Base-by-base conservation (phyloP, 495 filamentous ascomycete genomes). In the Aspergillus bridgeri region DNA sequence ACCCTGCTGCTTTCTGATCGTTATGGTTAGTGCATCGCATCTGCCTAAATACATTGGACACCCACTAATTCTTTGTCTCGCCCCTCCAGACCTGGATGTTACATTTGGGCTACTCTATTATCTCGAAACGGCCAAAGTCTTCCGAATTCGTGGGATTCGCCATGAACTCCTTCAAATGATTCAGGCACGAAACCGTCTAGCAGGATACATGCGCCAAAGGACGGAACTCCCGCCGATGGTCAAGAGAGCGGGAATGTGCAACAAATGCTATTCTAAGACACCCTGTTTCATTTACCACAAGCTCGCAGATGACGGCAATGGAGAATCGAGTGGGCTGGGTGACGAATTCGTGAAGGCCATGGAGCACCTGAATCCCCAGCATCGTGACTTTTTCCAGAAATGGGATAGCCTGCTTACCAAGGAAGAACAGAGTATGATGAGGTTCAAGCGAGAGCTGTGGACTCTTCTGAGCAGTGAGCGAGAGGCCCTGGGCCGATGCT, bases 211-310 rank as follows among this genome's bases (percentile, higher is more conserved):
- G 27, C 86, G 89, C n/a, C 85, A 92, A 54, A 83, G 89, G 46
- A 82, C 85, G 53, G 81, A 88, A 42, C 81, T 98, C 27, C 94
- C 94, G 21, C 83, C 86, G 3, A 92, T 98, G 91, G 78, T 93
- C 53, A 88, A 85, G 70, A 88, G 85, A 64, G 77, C 86, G 44
- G 83, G 87, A 65, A 79, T 85, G 27, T 98, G 94, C 65, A 83
- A 76, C 20, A 86, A 81, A 56, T 98, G 94, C 66, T 98, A 96
- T 69, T 91, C 91, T 2, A 89, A 91, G 70, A 83, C 84, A 3
- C 75, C 92, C 18, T 98, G 94, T 66, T 94, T 97, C 65, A 84
- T 95, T 51, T 98, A 97, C 64, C 92, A 98, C 69, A 94, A 89
- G 60, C 83, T 98, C n/a, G 79, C 84, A 0, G 94, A 98, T 62